phyloP scores from a whole-genome alignment of 2,329 filamentous ascomycete species.

The Pseudogymnoascus sp. region DNA sequence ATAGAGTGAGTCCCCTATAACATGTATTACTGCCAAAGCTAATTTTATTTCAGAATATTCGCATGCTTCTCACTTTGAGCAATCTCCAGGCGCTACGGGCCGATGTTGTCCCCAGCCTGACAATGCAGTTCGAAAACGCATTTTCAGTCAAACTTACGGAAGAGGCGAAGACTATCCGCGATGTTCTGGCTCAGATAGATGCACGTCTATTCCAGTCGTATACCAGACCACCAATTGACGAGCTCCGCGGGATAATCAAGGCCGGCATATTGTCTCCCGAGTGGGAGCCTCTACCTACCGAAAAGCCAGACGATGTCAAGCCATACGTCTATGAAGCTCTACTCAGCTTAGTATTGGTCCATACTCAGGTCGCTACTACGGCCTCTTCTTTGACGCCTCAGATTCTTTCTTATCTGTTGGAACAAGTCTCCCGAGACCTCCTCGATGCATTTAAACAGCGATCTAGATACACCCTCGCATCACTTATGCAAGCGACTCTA shows the following conservation, averaged over 20 bases:
- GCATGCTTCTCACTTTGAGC: constrained; percentile 86
- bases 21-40: not conserved
- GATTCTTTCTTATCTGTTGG: constrained; percentile 78
- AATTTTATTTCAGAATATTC: constrained; percentile 57
- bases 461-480: constrained; percentile 60
- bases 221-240: constrained; percentile 65
- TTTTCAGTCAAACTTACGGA: constrained; percentile 93
- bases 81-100: constrained; percentile 79
- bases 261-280: constrained; percentile 59
- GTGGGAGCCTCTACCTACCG: constrained; percentile 55
- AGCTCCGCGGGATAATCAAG: constrained; percentile 60
- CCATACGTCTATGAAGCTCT: constrained; percentile 87
- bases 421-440: constrained; percentile 71
- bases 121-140: constrained; percentile 83
- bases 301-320: constrained; percentile 63
- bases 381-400: constrained; percentile 66
- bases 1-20: constrained; percentile 36
- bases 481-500: constrained; percentile 92
- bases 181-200: constrained; percentile 86
- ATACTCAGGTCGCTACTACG: constrained; percentile 79
- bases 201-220: constrained; percentile 86
- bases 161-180: constrained; percentile 82
- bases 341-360: constrained; percentile 77
- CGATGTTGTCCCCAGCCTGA: constrained; percentile 77
- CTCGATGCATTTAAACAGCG: constrained; percentile 67